Evolutionary conservation across 805 yeast genomes (phyloP), one percentile per base, ranked within the genome.

Genomic region (Starmerella powellii): DNA sequence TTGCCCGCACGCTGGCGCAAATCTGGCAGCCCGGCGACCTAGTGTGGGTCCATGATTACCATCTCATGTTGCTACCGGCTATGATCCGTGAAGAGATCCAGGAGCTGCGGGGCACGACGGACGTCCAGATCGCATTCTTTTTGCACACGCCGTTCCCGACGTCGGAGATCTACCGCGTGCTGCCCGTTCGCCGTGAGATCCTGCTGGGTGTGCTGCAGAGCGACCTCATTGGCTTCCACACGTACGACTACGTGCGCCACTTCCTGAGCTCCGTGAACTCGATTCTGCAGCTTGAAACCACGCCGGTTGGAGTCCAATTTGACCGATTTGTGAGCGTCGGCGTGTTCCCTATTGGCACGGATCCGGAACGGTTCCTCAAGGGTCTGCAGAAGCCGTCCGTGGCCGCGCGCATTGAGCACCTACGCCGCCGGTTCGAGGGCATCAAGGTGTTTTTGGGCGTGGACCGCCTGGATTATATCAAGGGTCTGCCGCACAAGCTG

Each of bases 271-370:
- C 94, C 1, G 94, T 91, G 10, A 78, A 86, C 45, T 71, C 94
- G 43, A 81, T 91, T 16, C 70, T 91, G 40, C 73, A 82, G 47
- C 75, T 86, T 6, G 79, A 78, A 38, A 86, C 96, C 0, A 68
- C 81, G 47, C 98, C 98, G 3, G 87, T 86, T 50, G 95, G 96
- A 16, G 82, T 91, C 16, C 79, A 80, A 48, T 84, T 71, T 58
- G 82, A 84, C 23, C 67, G 88, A 39, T 74, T 75, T 46, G 88
- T 91, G 35, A 74, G 76, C 23, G 85, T 91, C 28, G 95, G 96
- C 19, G 96, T 97, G 0, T 88, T 87, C 72, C 98, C 99, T n/a
- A 91, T 91, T 52, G 99, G 99, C 44, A 91, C 91, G 46, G 98
- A 91, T 57, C 94, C 86, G 18, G 94, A 85, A 45, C 84, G 83